Evolutionary conservation across 1,284 basidiomycete genomes (phyloP).

Genomic region (Rhizoctonia solani): DNA sequence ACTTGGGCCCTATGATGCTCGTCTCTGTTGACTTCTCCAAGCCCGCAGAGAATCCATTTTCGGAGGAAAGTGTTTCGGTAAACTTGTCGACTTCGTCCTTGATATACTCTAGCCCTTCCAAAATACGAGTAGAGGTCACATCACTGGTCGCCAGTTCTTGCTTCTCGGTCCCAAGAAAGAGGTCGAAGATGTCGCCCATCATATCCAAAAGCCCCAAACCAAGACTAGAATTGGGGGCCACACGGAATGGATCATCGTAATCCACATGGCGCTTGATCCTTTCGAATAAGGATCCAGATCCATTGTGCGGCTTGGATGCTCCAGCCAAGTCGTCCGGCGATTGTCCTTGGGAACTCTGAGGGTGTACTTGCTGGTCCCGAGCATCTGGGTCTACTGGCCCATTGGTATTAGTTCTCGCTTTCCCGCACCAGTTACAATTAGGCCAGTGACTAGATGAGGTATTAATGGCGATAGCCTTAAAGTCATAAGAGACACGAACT

Average conservation of each 20-base stretch:
- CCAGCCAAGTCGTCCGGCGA: background rate
- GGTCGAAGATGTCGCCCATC: background rate
- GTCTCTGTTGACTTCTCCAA: too few relatives aligned
- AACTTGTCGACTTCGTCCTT: too few relatives aligned
- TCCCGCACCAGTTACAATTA: constrained; percentile 57
- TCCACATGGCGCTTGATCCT: background rate
- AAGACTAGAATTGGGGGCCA: background rate
- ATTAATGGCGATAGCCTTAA: background rate
- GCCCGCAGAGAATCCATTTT: too few relatives aligned
- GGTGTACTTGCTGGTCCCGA: background rate
- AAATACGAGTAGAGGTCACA: too few relatives aligned
- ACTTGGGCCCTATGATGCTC: too few relatives aligned
- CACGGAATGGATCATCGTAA: background rate
- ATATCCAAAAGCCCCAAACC: background rate
- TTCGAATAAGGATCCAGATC: background rate
- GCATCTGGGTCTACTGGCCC: background rate
- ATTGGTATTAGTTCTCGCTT: constrained; percentile 44
- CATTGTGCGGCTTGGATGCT: background rate
- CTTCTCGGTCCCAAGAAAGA: background rate
- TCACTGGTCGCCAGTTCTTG: background rate
- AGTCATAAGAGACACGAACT: constrained; percentile 47
- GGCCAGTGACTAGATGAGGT: constrained; percentile 58
- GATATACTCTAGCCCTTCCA: too few relatives aligned
- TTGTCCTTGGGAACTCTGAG: background rate
- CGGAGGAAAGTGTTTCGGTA: too few relatives aligned